phyloP scores from a whole-genome alignment of 2,329 filamentous ascomycete genomes.

The Fusarium staphyleae region DNA sequence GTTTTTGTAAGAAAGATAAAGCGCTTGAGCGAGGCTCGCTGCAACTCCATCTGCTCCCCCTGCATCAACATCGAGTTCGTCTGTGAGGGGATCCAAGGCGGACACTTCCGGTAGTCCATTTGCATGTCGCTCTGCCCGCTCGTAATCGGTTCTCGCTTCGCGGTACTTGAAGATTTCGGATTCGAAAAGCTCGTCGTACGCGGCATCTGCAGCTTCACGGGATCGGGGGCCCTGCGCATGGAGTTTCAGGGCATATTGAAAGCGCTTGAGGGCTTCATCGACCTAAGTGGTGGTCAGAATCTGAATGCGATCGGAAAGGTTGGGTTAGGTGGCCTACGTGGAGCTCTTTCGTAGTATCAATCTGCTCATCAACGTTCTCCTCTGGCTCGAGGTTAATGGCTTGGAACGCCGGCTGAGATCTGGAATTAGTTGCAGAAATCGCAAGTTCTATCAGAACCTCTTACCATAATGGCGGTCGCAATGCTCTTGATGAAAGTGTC shows the following conservation, averaged over 20 bases:
- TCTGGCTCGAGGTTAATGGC: conserved; percentile 95
- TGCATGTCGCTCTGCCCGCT: conserved; percentile 68
- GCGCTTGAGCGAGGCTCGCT: conserved; percentile 83
- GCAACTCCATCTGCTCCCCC: conserved; percentile 75
- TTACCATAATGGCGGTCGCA: conserved; percentile 38
- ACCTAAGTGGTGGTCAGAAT: conserved; percentile 58
- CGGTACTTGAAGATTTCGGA: conserved; percentile 95
- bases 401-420: conserved; percentile 70
- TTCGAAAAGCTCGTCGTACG: conserved; percentile 84
- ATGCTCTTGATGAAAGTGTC: conserved; percentile 15
- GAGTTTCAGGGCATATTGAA: conserved; percentile 87
- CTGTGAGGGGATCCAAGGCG: conserved; percentile 56
- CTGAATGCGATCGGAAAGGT: not conserved
- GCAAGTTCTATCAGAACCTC: not conserved
- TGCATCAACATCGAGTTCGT: conserved; percentile 62
- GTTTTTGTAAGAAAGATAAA: conserved; percentile 96
- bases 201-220: conserved; percentile 77
- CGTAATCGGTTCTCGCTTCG: conserved; percentile 85
- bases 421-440: conserved; percentile 21
- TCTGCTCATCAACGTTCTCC: conserved; percentile 86
- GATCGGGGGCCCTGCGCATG: conserved; percentile 84
- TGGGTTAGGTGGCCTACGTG: conserved; percentile 58
- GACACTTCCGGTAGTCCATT: conserved; percentile 53
- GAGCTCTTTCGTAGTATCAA: conserved; percentile 94
- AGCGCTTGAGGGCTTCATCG: conserved; percentile 94